Percentiles rank a stretch among this genome's conserved stretches.
Conservation (phyloP, 2,329 filamentous ascomycete species). For the Colletotrichum godetiae region DNA sequence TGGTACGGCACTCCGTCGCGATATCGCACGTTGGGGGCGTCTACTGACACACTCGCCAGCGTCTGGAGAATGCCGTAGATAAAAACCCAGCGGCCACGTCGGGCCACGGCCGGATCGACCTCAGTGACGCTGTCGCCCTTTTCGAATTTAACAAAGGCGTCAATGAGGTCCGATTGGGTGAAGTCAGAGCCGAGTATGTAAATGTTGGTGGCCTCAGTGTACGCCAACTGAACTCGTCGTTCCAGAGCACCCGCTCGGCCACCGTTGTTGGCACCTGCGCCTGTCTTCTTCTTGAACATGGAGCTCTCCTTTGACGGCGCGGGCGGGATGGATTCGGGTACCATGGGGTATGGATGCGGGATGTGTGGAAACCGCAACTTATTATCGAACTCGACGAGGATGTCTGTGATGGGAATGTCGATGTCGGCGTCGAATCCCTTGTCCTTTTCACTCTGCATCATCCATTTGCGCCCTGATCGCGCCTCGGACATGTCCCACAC, state of each 20-base stretch:
- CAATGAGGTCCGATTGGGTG: slow-evolving; percentile 64
- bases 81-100: slow-evolving; percentile 70
- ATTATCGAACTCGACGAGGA: slow-evolving; percentile 74
- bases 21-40: slow-evolving; percentile 64
- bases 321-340: slow-evolving; percentile 64
- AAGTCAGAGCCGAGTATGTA: slow-evolving; percentile 65
- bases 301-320: slow-evolving; percentile 40
- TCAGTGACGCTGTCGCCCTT: slow-evolving; percentile 62
- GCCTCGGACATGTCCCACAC: slow-evolving; percentile 73
- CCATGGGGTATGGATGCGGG: slow-evolving; percentile 73
- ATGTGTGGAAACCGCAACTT: slow-evolving; percentile 72
- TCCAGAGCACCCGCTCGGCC: slow-evolving; percentile 50
- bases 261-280: slow-evolving; percentile 36
- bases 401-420: slow-evolving; percentile 73
- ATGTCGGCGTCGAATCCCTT: slow-evolving; percentile 61
- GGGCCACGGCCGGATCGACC: slow-evolving; percentile 64
- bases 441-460: slow-evolving; percentile 65
- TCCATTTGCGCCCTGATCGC: slow-evolving; percentile 71
- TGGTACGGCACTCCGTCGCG: slow-evolving; percentile 67
- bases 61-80: slow-evolving; percentile 71
- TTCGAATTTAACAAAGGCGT: slow-evolving; percentile 67
- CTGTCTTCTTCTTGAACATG: slow-evolving; percentile 48
- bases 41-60: slow-evolving; percentile 68
- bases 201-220: slow-evolving; percentile 71
- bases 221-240: slow-evolving; percentile 64